These are phyloP conservation scores for Lodderomyces jiufengensis DNA, from an alignment of 1,139 yeast genomes.

Conservation along the genomic window DNA sequence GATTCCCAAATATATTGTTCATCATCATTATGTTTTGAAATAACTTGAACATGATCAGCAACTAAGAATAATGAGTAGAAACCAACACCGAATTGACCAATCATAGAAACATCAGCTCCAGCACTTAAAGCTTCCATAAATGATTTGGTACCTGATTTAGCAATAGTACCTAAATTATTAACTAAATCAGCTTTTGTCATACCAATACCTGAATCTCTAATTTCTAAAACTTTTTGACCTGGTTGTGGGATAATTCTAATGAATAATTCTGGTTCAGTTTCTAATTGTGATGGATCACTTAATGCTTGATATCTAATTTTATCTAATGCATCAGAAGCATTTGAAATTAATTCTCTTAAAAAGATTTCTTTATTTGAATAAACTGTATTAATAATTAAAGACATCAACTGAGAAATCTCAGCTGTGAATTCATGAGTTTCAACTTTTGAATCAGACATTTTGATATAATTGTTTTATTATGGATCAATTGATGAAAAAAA, in stretches of 20 bases:
- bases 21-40: conserved; percentile 97
- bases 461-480: no score
- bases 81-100: conserved; percentile 99
- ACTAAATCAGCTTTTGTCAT: conserved; percentile 99
- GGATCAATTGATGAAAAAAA: no score
- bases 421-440: conserved; percentile 98
- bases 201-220: conserved; percentile 99
- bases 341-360: conserved; percentile 97
- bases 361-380: conserved; percentile 99
- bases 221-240: conserved; percentile 89
- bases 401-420: conserved; percentile 99
- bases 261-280: conserved; percentile 93
- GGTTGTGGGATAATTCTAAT: conserved; percentile 97
- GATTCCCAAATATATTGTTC: conserved; percentile 99
- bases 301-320: conserved; percentile 97
- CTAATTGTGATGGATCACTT: conserved; percentile 87
- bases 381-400: conserved; percentile 99
- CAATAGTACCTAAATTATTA: conserved; percentile 99
- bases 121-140: conserved; percentile 99
- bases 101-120: conserved; percentile 99
- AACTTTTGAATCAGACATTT: conserved; percentile 57
- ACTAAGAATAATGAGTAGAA: conserved; percentile 99
- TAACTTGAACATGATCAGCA: conserved; percentile 98
- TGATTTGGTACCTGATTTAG: conserved; percentile 99
- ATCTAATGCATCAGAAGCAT: conserved; percentile 84